Conservation (phyloP, 2,329 filamentous ascomycete species). For the Alternaria sp. region DNA sequence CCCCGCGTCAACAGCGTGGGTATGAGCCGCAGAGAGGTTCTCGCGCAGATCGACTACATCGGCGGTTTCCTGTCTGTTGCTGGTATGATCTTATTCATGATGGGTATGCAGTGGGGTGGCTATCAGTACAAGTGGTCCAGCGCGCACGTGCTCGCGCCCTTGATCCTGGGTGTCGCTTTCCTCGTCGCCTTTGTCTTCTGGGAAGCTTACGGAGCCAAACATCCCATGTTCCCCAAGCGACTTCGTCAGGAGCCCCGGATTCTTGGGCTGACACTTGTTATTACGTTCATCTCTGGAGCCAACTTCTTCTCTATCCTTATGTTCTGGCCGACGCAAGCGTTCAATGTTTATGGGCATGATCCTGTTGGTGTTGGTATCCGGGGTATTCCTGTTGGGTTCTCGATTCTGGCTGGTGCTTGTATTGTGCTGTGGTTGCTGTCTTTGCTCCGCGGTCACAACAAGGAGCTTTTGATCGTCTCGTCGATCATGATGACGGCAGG, state of each 20-base stretch:
- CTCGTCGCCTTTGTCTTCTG: slow-evolving; percentile 59
- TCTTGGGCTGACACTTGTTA: slow-evolving; percentile 35
- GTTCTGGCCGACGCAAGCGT: slow-evolving; percentile 44
- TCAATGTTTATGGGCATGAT: slow-evolving; percentile 57
- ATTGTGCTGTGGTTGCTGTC: slow-evolving; percentile 65
- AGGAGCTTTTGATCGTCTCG: slow-evolving; percentile 64
- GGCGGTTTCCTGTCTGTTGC: slow-evolving; percentile 32
- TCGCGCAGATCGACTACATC: slow-evolving; percentile 37
- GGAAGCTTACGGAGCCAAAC: slow-evolving; percentile 41
- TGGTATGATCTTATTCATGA: slow-evolving; percentile 40
- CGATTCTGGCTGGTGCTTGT: slow-evolving; percentile 67
- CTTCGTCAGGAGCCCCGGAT: slow-evolving; percentile 36
- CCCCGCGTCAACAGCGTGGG: slow-evolving; percentile 46
- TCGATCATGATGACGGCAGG: slow-evolving; percentile 72
- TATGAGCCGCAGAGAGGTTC: slow-evolving; percentile 32
- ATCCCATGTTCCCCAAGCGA: slow-evolving; percentile 54
- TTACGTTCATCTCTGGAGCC: slow-evolving; percentile 42
- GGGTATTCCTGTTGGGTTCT: slow-evolving; percentile 68
- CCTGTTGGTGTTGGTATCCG: slow-evolving; percentile 69
- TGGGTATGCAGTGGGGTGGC: slow-evolving; percentile 56
- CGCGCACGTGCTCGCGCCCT: slow-evolving; percentile 60
- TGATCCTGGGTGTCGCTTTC: slow-evolving; percentile 58
- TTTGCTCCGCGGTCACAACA: slow-evolving; percentile 64
- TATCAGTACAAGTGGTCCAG: slow-evolving; percentile 62
- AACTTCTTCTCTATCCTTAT: slow-evolving; percentile 44